phyloP scores from a whole-genome alignment of 371 early-diverging fungal genomes.

The Mycotypha africana region DNA sequence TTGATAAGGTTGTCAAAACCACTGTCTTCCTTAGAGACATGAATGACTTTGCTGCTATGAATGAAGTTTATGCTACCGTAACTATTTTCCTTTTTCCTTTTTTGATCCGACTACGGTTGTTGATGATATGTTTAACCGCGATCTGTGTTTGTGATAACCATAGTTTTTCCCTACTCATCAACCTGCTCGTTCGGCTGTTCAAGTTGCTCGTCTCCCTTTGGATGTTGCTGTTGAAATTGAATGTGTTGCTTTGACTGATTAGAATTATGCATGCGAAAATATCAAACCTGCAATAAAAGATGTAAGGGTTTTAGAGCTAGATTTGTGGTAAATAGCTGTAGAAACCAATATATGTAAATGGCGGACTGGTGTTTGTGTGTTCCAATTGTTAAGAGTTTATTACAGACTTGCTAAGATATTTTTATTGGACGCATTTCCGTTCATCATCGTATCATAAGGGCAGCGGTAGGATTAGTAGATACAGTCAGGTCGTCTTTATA shows the following conservation, averaged over 20 bases:
- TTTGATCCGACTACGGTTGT: no score
- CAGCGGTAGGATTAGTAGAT: no score
- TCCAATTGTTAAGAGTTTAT: no score
- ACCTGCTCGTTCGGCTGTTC: constrained; percentile 77
- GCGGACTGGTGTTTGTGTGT: no score
- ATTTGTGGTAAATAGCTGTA: no score
- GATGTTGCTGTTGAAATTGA: constrained; percentile 81
- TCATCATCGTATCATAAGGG: no score
- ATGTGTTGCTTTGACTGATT: constrained; percentile 50
- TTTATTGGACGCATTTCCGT: no score
- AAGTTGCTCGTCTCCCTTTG: constrained; percentile 76
- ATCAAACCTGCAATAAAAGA: no score
- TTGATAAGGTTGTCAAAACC: constrained; percentile 76
- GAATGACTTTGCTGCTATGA: constrained; percentile 79
- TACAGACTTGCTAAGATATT: no score
- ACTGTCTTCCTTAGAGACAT: constrained; percentile 79
- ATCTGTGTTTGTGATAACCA: background rate
- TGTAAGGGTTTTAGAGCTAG: no score
- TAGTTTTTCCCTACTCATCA: constrained; percentile 53
- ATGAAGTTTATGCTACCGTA: constrained; percentile 65
- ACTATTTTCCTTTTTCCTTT: constrained; percentile 3
- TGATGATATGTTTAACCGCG: background rate
- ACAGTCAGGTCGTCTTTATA: no score
- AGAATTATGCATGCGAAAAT: background rate
- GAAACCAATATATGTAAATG: no score